These are phyloP conservation scores for Funneliformis geosporum DNA, from an alignment of 192 early-diverging fungal species.

Conservation along the genomic window DNA sequence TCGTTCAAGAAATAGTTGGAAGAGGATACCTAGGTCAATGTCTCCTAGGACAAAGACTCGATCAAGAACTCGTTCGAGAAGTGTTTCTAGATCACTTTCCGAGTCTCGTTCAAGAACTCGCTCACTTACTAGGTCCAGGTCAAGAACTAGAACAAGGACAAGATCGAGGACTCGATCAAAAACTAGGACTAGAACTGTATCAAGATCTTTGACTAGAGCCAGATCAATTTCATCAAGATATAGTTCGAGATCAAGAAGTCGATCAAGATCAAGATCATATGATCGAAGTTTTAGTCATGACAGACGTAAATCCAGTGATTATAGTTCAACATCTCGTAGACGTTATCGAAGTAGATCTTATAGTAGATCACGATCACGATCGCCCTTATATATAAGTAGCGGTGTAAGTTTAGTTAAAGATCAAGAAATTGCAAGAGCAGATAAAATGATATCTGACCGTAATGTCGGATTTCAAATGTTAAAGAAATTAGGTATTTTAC, in stretches of 20 bases:
- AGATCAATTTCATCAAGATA: constrained; percentile 15
- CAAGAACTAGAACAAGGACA: constrained; percentile 2
- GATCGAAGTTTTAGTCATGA: constrained; percentile 23
- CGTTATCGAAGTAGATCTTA: constrained; percentile 25
- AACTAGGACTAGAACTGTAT: constrained; percentile 14
- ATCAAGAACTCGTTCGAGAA: constrained; percentile 19
- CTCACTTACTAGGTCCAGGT: constrained; percentile 1
- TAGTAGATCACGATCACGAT: constrained; percentile 19
- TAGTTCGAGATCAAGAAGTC: constrained; percentile 22
- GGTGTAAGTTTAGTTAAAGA: constrained; percentile 13
- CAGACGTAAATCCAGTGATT: constrained; percentile 10
- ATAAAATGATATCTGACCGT: constrained; percentile 34
- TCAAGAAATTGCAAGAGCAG: constrained; percentile 2
- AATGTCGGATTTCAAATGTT: constrained; percentile 34
- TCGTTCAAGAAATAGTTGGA: constrained; percentile 16
- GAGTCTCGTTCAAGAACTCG: constrained; percentile 9
- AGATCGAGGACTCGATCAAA: constrained; percentile 11
- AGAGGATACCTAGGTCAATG: background rate
- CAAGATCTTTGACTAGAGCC: constrained; percentile 5
- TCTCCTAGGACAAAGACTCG: background rate
- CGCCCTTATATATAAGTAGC: background rate
- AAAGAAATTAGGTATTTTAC: constrained; percentile 33
- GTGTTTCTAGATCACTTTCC: constrained; percentile 1
- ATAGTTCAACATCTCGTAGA: constrained; percentile 8
- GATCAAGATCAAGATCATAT: constrained; percentile 27